These are phyloP conservation scores for Paramecium biaurelia DNA, from an alignment of 73 alveolate genomes.

Conservation along the genomic window DNA sequence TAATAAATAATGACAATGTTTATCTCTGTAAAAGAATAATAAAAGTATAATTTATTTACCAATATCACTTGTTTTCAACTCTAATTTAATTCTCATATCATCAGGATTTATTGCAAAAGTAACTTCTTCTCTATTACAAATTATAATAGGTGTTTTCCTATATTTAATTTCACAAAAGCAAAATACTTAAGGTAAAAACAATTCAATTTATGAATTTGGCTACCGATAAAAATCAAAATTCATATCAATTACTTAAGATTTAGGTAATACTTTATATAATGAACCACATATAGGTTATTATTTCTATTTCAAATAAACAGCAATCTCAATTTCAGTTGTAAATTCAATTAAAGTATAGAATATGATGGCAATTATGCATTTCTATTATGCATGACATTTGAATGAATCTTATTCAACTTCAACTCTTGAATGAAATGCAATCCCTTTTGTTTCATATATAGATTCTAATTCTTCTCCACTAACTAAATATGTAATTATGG, in stretches of 20 bases:
- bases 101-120: not conserved
- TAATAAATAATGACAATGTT: not conserved
- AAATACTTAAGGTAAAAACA: not conserved
- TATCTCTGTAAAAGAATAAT: not conserved
- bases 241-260: not conserved
- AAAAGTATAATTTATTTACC: not conserved
- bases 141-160: not conserved
- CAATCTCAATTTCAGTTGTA: not conserved
- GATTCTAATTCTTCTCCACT: not conserved
- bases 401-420: not conserved
- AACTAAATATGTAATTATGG: not conserved
- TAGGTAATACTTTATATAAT: not conserved
- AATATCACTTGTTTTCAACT: not conserved
- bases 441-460: not conserved
- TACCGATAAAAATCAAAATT: not conserved
- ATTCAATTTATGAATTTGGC: not conserved
- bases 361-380: not conserved
- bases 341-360: not conserved
- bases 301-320: not conserved
- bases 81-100: not conserved
- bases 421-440: not conserved
- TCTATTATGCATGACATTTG: not conserved
- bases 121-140: not conserved
- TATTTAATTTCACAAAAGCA: slow-evolving; percentile 6
- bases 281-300: not conserved